Conservation (phyloP, 2,329 filamentous ascomycete genomes). For the Botryotinia calthae region DNA sequence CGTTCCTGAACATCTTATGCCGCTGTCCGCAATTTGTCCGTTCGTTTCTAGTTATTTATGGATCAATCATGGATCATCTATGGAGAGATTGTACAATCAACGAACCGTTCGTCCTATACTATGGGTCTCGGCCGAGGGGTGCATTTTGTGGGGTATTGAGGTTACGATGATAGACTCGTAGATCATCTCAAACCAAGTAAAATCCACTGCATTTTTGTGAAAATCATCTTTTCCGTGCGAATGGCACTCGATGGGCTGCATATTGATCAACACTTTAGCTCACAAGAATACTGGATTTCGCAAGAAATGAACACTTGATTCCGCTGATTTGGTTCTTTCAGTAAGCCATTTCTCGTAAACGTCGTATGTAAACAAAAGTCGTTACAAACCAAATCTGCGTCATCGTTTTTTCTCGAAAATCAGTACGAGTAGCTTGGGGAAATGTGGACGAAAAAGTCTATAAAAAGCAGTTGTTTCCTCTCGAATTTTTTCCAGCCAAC, state of each 20-base stretch:
- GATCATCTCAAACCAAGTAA: background rate
- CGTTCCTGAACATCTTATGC: conserved; percentile 18
- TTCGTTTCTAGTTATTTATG: conserved; percentile 8
- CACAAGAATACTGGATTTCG: background rate
- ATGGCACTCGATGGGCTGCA: background rate
- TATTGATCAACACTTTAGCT: conserved; percentile 6
- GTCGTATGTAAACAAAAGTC: background rate
- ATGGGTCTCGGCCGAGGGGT: background rate
- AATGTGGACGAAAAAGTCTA: background rate
- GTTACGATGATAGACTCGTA: background rate
- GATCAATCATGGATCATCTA: background rate
- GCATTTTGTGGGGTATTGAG: background rate
- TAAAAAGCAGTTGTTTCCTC: background rate
- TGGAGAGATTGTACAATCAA: background rate
- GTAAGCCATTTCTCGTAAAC: conserved; percentile 3
- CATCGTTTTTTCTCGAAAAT: background rate
- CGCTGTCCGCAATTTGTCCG: background rate
- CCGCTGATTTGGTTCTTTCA: background rate
- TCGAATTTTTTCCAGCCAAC: too few relatives aligned
- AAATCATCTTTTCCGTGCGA: background rate
- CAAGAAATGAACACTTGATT: background rate
- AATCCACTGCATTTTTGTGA: background rate
- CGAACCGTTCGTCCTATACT: background rate
- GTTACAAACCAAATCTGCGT: background rate
- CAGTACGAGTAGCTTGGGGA: too few relatives aligned